A percentile compares a stretch with the other conserved stretches of the same genome.
These are phyloP conservation scores for Cytospora paraplurivora DNA, from an alignment of 2,329 filamentous ascomycete species.

Conservation along the genomic window DNA sequence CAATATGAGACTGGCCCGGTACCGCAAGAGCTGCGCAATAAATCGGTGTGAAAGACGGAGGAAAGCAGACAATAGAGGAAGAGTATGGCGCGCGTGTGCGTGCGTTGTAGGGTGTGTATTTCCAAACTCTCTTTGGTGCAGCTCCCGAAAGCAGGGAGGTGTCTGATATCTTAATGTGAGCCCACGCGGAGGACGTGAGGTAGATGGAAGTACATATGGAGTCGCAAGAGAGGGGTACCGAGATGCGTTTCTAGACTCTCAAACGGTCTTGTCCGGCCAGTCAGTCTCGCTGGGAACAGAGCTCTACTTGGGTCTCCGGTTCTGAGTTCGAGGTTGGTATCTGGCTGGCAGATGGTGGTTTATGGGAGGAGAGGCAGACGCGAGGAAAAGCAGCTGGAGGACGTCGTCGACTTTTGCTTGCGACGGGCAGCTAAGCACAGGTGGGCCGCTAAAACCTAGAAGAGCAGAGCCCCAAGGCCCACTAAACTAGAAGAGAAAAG, in stretches of 20 bases:
- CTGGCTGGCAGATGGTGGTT: not conserved
- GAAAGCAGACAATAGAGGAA: not conserved
- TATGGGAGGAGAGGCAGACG: not conserved
- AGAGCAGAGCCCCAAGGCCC: constrained; percentile 1
- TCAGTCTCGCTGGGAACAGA: not conserved
- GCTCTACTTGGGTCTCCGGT: not conserved
- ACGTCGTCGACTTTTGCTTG: constrained; percentile 3
- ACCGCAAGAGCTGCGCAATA: not conserved
- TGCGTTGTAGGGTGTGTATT: not conserved
- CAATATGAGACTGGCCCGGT: not conserved
- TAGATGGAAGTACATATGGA: not conserved
- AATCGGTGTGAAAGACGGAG: not conserved
- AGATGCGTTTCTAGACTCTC: not conserved
- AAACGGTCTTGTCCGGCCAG: not conserved
- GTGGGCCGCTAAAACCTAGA: constrained; percentile 1
- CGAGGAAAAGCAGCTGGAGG: not conserved
- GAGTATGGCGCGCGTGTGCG: not conserved
- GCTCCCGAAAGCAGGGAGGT: not conserved
- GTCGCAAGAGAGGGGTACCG: not conserved
- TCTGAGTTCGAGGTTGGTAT: not conserved
- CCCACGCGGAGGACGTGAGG: not conserved
- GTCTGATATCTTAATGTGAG: not conserved
- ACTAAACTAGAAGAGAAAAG: not conserved
- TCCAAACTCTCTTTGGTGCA: not conserved
- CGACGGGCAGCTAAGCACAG: not conserved